Conservation (phyloP, 257 asterid genomes). For the Cruciata laevipes region DNA sequence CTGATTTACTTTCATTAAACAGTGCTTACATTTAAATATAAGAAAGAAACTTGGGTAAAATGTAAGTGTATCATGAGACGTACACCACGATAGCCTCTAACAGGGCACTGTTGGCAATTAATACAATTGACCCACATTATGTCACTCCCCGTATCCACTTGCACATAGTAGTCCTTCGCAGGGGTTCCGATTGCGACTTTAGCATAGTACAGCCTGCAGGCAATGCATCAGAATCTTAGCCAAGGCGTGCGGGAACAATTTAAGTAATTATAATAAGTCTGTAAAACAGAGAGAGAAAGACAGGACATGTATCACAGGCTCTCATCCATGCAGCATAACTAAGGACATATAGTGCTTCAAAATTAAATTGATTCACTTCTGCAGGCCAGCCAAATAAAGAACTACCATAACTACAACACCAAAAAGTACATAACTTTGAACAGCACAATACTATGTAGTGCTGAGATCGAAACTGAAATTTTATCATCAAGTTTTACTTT, state of each 20-base stretch:
- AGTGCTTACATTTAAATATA: constrained; percentile 9
- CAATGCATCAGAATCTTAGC: constrained; percentile 6
- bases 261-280: neutral
- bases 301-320: neutral
- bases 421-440: neutral
- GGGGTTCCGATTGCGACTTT: constrained; percentile 96
- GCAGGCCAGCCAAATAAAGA: neutral
- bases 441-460: neutral
- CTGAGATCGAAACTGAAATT: neutral
- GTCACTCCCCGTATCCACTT: constrained; percentile 97
- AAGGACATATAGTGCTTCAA: neutral
- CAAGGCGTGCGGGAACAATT: neutral
- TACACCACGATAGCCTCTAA: constrained; percentile 91
- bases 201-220: constrained; percentile 89
- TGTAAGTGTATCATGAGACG: constrained; percentile 23
- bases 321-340: neutral
- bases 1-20: neutral
- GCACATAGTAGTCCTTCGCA: constrained; percentile 85
- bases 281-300: neutral
- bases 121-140: constrained; percentile 96
- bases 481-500: neutral
- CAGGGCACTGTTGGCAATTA: constrained; percentile 80
- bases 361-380: neutral
- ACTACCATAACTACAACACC: neutral
- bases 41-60: neutral